phyloP scores from a whole-genome alignment of 2,329 filamentous ascomycete genomes.

The Samsoniella hepiali region DNA sequence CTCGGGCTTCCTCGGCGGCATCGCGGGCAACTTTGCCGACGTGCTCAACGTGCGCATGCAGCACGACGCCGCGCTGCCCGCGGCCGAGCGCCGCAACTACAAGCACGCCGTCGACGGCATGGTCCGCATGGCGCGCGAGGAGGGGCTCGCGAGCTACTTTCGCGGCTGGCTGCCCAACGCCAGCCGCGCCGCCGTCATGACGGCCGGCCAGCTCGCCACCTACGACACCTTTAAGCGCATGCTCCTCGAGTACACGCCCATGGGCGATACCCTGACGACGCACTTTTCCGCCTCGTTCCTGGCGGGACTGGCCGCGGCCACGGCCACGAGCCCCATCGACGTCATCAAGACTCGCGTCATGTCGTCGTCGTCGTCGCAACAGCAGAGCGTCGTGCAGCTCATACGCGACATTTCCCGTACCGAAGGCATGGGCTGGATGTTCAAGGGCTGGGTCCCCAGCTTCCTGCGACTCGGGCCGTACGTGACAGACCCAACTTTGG shows the following conservation, averaged over 20 bases:
- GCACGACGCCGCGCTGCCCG: conserved; percentile 76
- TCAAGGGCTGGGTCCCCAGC: conserved; percentile 84
- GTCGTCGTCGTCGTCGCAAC: conserved; percentile 57
- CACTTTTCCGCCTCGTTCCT: conserved; percentile 77
- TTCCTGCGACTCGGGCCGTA: conserved; percentile 63
- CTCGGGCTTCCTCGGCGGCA: conserved; percentile 83
- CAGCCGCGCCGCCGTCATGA: conserved; percentile 81
- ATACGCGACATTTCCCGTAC: conserved; percentile 64
- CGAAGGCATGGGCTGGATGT: conserved; percentile 79
- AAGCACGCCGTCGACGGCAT: conserved; percentile 84
- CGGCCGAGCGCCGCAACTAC: conserved; percentile 77
- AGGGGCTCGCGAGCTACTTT: conserved; percentile 75
- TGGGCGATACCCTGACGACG: conserved; percentile 68
- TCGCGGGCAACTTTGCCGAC: conserved; percentile 91
- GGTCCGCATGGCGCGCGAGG: conserved; percentile 79
- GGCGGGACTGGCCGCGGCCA: conserved; percentile 79
- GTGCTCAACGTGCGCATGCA: conserved; percentile 99
- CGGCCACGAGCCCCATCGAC: conserved; percentile 79
- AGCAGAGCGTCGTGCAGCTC: conserved; percentile 53
- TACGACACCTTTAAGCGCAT: conserved; percentile 79
- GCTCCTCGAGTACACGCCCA: conserved; percentile 62
- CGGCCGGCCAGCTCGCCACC: conserved; percentile 75
- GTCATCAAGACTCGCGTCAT: conserved; percentile 89
- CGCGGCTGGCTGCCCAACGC: conserved; percentile 83
- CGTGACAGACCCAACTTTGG: conserved; percentile 30